Base-by-base conservation (phyloP, 2,329 filamentous ascomycete genomes). In the Fusarium veterinarium region DNA sequence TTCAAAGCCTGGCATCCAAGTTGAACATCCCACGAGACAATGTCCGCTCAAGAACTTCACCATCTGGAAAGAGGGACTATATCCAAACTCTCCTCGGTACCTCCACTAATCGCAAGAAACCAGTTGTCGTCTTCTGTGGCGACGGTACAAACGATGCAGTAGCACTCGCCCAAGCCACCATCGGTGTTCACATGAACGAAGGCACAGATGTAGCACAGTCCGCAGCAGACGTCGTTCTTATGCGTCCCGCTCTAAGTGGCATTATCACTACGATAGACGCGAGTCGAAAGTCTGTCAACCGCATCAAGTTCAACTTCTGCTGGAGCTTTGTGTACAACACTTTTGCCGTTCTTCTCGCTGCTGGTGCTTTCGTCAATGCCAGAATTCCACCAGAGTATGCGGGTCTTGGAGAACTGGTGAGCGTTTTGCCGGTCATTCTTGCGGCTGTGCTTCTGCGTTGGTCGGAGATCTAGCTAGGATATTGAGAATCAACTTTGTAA, bases 81-180 rank as follows among this genome's bases (percentile, higher is more conserved):
- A 81, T 88, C 56, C 76, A 82, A 14, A 46, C 52, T 0, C 81
- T 88, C 8, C 79, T 83, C 11, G 69, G 53, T 14, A 51, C 48
- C 5, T 28, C 59, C 2, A 40, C 42, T 16, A 71, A 72, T 12
- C 37, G 40, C 10, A 75, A 75, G 38, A 71, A 77, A 44, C 75
- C 81, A 0, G 80, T 86, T 3, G 87, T 93, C 23, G 80, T 95
- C 10, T 95, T 95, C 80, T 87, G 89, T 56, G 93, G 93, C 38
- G 93, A 95, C 74, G 93, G 93, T 4, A 94, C 92, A 19, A 95
- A 95, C 79, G 93, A 95, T 76, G 91, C 93, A 0, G 85, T 89
- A 6, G 93, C 93, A 0, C 85, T 95, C 5, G 90, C 92, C 1
- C 88, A 91, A 77, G 92, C 93, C 3, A 88, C 87, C 10, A 87